Conservation (phyloP, 345 rosid genomes). For the Salix dunnii region DNA sequence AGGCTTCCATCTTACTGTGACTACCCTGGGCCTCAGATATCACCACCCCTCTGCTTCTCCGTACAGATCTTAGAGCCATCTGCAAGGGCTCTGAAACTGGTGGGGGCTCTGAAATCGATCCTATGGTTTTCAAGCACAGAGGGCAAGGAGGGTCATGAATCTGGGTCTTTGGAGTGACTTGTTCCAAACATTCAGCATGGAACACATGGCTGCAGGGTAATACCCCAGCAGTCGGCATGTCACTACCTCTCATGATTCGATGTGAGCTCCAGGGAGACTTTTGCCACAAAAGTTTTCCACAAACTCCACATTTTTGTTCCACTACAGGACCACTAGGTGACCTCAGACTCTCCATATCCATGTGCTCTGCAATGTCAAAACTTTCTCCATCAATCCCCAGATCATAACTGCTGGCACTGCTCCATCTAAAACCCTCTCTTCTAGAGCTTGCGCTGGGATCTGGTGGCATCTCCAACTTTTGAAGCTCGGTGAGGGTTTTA, state of each 20-base stretch:
- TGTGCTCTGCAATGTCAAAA: constrained; percentile 40
- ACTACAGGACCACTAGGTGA: constrained; percentile 25
- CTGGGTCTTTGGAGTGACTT: constrained; percentile 60
- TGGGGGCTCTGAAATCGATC: constrained; percentile 40
- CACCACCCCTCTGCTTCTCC: constrained; percentile 48
- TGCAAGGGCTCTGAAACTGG: constrained; percentile 60
- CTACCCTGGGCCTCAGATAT: constrained; percentile 41
- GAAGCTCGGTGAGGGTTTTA: constrained; percentile 45
- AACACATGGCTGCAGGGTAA: constrained; percentile 77
- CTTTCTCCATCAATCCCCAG: constrained; percentile 55
- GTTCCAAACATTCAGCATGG: constrained; percentile 92
- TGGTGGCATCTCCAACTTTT: constrained; percentile 48
- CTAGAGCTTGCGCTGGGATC: constrained; percentile 59
- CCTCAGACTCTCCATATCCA: constrained; percentile 35
- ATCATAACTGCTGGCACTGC: constrained; percentile 63
- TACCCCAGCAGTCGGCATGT: constrained; percentile 79
- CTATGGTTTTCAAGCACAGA: constrained; percentile 50
- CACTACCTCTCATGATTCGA: constrained; percentile 63
- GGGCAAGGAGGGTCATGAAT: constrained; percentile 75
- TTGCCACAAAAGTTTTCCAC: constrained; percentile 60
- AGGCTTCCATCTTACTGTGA: constrained; percentile 26
- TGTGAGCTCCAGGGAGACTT: constrained; percentile 86
- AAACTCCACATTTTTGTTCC: constrained; percentile 66
- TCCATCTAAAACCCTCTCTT: constrained; percentile 75
- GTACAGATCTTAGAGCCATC: constrained; percentile 55